Percentiles rank a stretch among this genome's conserved stretches.
Evolutionary conservation across 23 red algal species (phyloP).

Genomic region (Cyanidioschyzon merolae): DNA sequence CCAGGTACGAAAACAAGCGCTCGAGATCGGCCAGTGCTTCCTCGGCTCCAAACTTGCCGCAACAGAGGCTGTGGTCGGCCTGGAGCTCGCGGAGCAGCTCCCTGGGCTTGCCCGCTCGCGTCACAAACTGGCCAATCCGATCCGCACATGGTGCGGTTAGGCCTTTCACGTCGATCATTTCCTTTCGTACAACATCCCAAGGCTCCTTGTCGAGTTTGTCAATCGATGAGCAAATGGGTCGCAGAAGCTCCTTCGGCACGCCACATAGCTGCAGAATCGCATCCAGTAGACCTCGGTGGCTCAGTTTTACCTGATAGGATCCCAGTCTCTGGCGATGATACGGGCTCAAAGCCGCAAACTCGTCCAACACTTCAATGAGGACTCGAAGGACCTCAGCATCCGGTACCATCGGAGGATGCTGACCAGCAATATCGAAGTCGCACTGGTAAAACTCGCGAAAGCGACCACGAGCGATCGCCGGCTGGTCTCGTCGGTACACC

Average conservation of each 20-base stretch:
- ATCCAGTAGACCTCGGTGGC: slow-evolving; percentile 65
- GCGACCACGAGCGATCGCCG: slow-evolving; percentile 80
- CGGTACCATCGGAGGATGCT: slow-evolving; percentile 60
- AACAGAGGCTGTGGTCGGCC: slow-evolving; percentile 23
- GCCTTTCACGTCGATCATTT: slow-evolving; percentile 86
- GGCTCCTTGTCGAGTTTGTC: slow-evolving; percentile 94
- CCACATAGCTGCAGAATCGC: slow-evolving; percentile 79
- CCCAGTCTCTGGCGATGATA: slow-evolving; percentile 42
- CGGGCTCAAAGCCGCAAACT: slow-evolving; percentile 37
- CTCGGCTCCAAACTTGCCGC: slow-evolving; percentile 16
- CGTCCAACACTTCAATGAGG: slow-evolving; percentile 81
- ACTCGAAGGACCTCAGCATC: slow-evolving; percentile 83
- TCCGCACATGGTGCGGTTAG: slow-evolving; percentile 52
- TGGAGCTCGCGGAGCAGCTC: slow-evolving; percentile 42
- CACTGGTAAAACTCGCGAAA: slow-evolving; percentile 99
- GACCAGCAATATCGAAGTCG: slow-evolving; percentile 97
- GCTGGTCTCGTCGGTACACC: slow-evolving; percentile 91
- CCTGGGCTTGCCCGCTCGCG: slow-evolving; percentile 29
- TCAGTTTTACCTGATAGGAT: slow-evolving; percentile 76
- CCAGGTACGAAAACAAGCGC: slow-evolving; percentile 45
- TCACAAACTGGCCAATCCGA: slow-evolving; percentile 52
- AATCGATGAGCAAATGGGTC: slow-evolving; percentile 76
- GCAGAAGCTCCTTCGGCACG: slow-evolving; percentile 63
- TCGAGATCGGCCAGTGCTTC: slow-evolving; percentile 72
- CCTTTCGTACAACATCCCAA: slow-evolving; percentile 58